A percentile compares a stretch with the other conserved stretches of the same genome.
Conservation (phyloP, 768 basidiomycete species). For the Chalciporus chontae region DNA sequence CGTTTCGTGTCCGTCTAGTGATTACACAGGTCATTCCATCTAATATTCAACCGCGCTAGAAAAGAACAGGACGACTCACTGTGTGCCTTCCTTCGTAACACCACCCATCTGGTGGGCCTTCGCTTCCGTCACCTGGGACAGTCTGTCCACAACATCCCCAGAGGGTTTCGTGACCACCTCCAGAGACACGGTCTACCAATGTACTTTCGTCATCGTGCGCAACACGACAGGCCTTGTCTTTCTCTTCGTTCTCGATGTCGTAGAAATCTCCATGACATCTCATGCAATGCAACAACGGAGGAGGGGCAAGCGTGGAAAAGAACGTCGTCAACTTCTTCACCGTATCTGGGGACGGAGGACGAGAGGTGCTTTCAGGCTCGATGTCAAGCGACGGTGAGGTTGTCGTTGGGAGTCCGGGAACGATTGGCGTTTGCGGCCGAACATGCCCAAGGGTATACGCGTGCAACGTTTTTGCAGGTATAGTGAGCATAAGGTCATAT, state of each 20-base stretch:
- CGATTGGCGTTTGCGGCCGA: constrained; percentile 10
- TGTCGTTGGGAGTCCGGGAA: not conserved
- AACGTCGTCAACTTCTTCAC: constrained; percentile 52
- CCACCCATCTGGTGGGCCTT: constrained; percentile 84
- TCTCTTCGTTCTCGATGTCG: constrained; percentile 61
- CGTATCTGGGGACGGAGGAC: constrained; percentile 33
- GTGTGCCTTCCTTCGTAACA: constrained; percentile 84
- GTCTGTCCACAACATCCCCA: constrained; percentile 75
- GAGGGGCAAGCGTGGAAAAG: constrained; percentile 60
- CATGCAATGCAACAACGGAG: constrained; percentile 68
- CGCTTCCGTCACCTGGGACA: constrained; percentile 73
- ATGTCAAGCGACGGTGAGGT: constrained; percentile 16
- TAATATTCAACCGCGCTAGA: not conserved
- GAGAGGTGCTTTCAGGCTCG: constrained; percentile 4
- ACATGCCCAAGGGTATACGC: constrained; percentile 56
- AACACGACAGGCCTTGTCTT: constrained; percentile 64
- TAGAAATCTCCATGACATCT: constrained; percentile 71
- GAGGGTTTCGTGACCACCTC: constrained; percentile 46
- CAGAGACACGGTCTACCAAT: constrained; percentile 58
- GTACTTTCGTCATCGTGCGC: constrained; percentile 82
- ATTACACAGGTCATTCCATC: not conserved
- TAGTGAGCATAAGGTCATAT: constrained; percentile 48
- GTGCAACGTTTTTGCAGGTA: constrained; percentile 68
- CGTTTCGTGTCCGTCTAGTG: constrained; percentile 66
- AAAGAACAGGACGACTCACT: constrained; percentile 23